Base-by-base conservation (phyloP, 257 asterid species). In the Nicotiana attenuata region DNA sequence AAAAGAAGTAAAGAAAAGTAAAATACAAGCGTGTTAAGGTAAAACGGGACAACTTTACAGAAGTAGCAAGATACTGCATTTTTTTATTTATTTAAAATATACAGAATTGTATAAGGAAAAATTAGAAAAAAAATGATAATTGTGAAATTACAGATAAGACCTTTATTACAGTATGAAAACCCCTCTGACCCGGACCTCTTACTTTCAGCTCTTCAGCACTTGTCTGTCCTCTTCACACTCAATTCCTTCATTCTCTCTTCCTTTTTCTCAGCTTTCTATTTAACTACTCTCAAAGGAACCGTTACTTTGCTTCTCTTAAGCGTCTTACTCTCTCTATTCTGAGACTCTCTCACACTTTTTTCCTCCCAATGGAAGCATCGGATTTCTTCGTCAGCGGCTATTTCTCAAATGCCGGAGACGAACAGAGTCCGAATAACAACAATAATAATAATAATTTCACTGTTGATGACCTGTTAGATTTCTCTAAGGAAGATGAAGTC, bases 391-490 rank as follows among this genome's bases (percentile, higher is more conserved):
- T 63, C 83, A 81, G 80, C 75, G 87, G 85, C 2, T 84, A 82
- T 73, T 84, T 83, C 76, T 75, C 81, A 31, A 83, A 76, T 55
- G 69, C 85, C 83, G 84, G 79, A 22, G 87, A 67, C 64, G 38
- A 71, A 60, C 60, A 78, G 1, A 59, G 22, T 71, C 22, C 14
- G 60, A 71, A 45, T 22, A 69, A 31, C 50, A 52, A n/a, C 10
- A 52, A 14, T 7, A 33, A 77, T 20, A 78, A 77, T 26, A 88
- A 65, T 66, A 80, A 67, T 82, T 96, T 96, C 16, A 80, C 84
- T 10, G 95, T 94, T 24, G 98, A 96, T 77, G 98, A 96, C 85
- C 88, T 96, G 85, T 92, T 96, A 65, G 94, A 92, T 91, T 92
- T 96, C 82, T 89, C 99, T 50, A 94, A 96, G 73, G 97, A 90